A percentile compares a stretch with the other conserved stretches of the same genome.
Conservation (phyloP, 805 yeast species). For the Lipomyces yamanashiensis region DNA sequence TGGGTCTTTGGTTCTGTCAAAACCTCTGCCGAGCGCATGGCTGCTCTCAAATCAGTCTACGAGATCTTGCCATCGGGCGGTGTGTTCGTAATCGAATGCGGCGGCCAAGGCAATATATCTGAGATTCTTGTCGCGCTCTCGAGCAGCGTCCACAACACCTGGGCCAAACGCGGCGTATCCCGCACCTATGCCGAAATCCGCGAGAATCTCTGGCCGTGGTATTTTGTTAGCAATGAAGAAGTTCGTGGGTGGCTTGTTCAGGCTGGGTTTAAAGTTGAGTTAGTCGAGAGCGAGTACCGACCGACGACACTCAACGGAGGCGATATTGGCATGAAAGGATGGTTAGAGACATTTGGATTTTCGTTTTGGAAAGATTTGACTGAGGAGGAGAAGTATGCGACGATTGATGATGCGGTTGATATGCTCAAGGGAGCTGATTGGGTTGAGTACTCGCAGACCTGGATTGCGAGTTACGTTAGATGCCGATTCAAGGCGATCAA, state of each 20-base stretch:
- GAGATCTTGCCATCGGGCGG: constrained; percentile 34
- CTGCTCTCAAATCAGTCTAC: constrained; percentile 34
- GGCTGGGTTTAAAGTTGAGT: constrained; percentile 39
- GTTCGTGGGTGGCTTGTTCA: constrained; percentile 22
- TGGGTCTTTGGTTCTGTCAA: constrained; percentile 37
- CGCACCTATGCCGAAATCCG: constrained; percentile 13
- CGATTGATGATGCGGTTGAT: constrained; percentile 31
- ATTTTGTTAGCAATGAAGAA: constrained; percentile 32
- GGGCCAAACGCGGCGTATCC: constrained; percentile 22
- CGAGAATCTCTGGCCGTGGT: constrained; percentile 37
- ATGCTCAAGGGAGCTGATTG: constrained; percentile 25
- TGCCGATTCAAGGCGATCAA: constrained; percentile 36
- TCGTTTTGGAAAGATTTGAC: constrained; percentile 33
- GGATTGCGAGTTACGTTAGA: constrained; percentile 39
- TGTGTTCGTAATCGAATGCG: constrained; percentile 39
- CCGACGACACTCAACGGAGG: constrained; percentile 35
- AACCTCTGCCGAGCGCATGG: constrained; percentile 19
- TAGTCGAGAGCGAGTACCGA: constrained; percentile 36
- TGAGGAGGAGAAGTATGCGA: constrained; percentile 21
- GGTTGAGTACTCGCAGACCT: constrained; percentile 21
- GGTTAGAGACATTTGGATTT: constrained; percentile 41
- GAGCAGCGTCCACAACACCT: constrained; percentile 23
- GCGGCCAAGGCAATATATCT: constrained; percentile 41
- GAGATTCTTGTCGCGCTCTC: constrained; percentile 38
- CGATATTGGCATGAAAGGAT: constrained; percentile 36